Conservation (phyloP, 352 stramenopile species). For the Pythium brassicae region DNA sequence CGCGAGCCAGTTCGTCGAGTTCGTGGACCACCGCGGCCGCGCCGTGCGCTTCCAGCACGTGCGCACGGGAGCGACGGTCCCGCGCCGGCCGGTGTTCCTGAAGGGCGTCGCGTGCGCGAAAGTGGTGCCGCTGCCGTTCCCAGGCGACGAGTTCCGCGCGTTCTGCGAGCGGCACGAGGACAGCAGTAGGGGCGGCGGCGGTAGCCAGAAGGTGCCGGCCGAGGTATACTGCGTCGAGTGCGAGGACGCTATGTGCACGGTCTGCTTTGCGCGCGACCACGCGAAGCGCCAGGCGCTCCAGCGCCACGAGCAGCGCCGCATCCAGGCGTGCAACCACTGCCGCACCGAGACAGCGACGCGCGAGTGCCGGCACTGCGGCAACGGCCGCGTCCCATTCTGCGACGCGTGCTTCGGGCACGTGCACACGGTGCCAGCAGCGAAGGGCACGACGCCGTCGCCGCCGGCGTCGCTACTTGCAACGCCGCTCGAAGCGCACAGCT, state of each 20-base stretch:
- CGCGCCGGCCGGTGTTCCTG: slow-evolving; percentile 46
- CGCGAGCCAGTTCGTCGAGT: slow-evolving; percentile 58
- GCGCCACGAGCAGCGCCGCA: slow-evolving; percentile 27
- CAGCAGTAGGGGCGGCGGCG: slow-evolving; percentile 2
- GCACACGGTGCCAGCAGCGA: slow-evolving; percentile 19
- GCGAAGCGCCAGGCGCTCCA: slow-evolving; percentile 41
- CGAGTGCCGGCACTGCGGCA: slow-evolving; percentile 59
- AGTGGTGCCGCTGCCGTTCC: slow-evolving; percentile 58
- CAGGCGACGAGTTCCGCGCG: slow-evolving; percentile 60
- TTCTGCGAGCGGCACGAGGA: slow-evolving; percentile 69
- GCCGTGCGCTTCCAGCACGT: slow-evolving; percentile 41
- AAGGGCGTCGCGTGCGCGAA: slow-evolving; percentile 42
- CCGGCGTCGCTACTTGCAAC: not conserved
- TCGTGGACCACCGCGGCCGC: slow-evolving; percentile 39
- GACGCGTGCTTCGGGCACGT: slow-evolving; percentile 60
- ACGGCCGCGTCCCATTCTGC: slow-evolving; percentile 63
- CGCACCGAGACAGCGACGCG: slow-evolving; percentile 48
- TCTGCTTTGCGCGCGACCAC: slow-evolving; percentile 65
- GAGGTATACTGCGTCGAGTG: slow-evolving; percentile 66
- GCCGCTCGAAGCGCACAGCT: slow-evolving; percentile 26
- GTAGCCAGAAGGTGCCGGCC: slow-evolving; percentile 22
- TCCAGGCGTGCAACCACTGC: slow-evolving; percentile 51
- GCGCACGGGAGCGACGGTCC: slow-evolving; percentile 25
- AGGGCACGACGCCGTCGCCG: not conserved
- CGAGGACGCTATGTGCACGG: slow-evolving; percentile 59